phyloP scores from a whole-genome alignment of 2,329 filamentous ascomycete species.

The Xylaria sp. region DNA sequence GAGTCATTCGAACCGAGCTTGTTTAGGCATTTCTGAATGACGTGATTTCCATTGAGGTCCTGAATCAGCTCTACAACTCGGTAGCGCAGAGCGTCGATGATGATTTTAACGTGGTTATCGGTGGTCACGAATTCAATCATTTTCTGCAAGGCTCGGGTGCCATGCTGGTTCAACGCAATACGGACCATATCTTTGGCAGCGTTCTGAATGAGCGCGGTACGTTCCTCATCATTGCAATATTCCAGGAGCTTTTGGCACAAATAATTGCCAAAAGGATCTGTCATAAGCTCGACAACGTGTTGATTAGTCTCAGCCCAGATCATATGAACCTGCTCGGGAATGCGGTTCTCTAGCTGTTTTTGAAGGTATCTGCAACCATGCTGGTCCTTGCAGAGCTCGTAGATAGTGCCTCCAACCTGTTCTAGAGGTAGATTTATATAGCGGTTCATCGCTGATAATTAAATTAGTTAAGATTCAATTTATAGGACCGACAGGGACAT shows the following conservation, averaged over 20 bases:
- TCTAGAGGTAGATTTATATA: constrained; percentile 88
- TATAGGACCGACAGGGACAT: constrained; percentile 45
- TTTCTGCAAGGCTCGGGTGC: constrained; percentile 95
- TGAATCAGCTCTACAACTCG: constrained; percentile 95
- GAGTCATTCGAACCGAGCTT: constrained; percentile 86
- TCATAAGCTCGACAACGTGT: constrained; percentile 98
- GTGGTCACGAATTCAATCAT: constrained; percentile 99
- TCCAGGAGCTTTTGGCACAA: constrained; percentile 98
- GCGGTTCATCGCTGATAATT: constrained; percentile 72
- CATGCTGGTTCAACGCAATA: constrained; percentile 97
- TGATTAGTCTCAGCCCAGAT: constrained; percentile 95
- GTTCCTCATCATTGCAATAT: constrained; percentile 94
- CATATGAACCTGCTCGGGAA: constrained; percentile 84
- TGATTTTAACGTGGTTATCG: constrained; percentile 83
- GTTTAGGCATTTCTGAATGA: constrained; percentile 99
- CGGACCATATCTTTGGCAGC: constrained; percentile 87
- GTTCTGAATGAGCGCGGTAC: constrained; percentile 91
- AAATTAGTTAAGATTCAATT: constrained; percentile 19
- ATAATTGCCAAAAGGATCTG: constrained; percentile 98
- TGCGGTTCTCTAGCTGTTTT: constrained; percentile 94
- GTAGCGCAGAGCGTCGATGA: constrained; percentile 84
- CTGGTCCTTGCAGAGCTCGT: constrained; percentile 94
- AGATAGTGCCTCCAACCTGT: constrained; percentile 83
- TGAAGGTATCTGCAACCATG: constrained; percentile 97
- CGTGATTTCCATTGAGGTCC: constrained; percentile 97